These are phyloP conservation scores for Magnolia changhungtana DNA, from an alignment of 164 flowering plant genomes.

Conservation along the genomic window DNA sequence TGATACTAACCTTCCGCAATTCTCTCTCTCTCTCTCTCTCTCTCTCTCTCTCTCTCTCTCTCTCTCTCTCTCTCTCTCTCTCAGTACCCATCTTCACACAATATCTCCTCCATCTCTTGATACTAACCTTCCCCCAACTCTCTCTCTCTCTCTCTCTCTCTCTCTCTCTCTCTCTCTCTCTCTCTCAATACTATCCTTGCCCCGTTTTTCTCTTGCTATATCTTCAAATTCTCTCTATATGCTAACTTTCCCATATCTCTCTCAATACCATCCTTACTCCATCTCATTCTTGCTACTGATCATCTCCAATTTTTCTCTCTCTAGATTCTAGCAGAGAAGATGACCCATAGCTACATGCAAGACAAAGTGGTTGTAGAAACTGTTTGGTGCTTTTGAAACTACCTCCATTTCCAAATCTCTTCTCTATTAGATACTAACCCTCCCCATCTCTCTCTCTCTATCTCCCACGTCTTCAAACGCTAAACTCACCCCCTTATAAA, in stretches of 20 bases:
- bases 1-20: neutral
- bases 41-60: too few species aligned
- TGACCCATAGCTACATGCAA: too few species aligned
- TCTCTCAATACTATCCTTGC: too few species aligned
- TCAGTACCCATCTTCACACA: conserved; percentile 1
- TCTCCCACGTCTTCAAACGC: neutral
- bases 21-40: neutral
- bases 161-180: too few species aligned
- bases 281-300: neutral
- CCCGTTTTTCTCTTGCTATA: neutral
- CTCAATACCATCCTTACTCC: neutral
- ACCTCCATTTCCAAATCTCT: too few species aligned
- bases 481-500: neutral
- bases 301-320: neutral
- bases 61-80: neutral
- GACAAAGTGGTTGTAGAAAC: too few species aligned
- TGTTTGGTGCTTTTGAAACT: too few species aligned
- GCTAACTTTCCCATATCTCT: neutral
- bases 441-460: neutral
- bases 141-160: neutral
- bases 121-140: neutral
- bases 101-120: too few species aligned
- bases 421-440: neutral
- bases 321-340: too few species aligned
- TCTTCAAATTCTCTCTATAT: neutral